These are phyloP conservation scores for Aspergillus glaucus DNA, from an alignment of 2,329 filamentous ascomycete species.

Conservation along the genomic window DNA sequence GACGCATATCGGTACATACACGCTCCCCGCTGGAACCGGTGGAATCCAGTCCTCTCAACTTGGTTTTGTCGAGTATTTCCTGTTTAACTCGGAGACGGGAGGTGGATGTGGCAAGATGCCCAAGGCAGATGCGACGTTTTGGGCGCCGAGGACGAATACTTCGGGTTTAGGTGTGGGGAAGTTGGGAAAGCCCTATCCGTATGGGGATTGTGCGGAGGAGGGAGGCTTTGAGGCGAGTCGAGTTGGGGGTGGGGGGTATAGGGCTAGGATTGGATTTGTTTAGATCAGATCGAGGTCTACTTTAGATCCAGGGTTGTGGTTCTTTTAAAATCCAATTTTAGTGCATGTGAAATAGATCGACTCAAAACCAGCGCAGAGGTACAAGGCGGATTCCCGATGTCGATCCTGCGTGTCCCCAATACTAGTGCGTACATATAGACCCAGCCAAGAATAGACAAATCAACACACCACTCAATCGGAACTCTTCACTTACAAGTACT, in stretches of 20 bases:
- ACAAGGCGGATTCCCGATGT: no score
- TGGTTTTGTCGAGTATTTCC: conserved; percentile 27
- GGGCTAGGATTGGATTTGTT: conserved; percentile 16
- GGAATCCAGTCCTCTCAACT: conserved; percentile 18
- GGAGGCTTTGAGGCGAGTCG: conserved; percentile 12
- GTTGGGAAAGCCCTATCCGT: conserved; percentile 18
- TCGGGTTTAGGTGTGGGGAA: conserved; percentile 5
- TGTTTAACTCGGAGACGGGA: conserved; percentile 10
- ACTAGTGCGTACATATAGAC: no score
- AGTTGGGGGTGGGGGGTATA: conserved; percentile 4
- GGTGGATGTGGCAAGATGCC: conserved; percentile 15
- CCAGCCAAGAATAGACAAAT: no score
- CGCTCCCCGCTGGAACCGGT: conserved; percentile 14
- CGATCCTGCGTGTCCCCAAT: no score
- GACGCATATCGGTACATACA: conserved; percentile 22
- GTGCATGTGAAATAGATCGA: no score
- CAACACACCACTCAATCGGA: no score
- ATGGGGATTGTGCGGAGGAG: conserved; percentile 23
- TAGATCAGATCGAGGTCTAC: background rate
- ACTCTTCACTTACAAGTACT: no score
- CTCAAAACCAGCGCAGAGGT: no score
- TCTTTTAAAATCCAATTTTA: no score
- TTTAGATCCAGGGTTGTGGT: no score
- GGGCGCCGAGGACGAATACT: conserved; percentile 11
- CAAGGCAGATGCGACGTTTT: conserved; percentile 15